A percentile compares a stretch with the other conserved stretches of the same genome.
These are phyloP conservation scores for Cryphonectria parasitica DNA, from an alignment of 2,329 filamentous ascomycete genomes.

Conservation along the genomic window DNA sequence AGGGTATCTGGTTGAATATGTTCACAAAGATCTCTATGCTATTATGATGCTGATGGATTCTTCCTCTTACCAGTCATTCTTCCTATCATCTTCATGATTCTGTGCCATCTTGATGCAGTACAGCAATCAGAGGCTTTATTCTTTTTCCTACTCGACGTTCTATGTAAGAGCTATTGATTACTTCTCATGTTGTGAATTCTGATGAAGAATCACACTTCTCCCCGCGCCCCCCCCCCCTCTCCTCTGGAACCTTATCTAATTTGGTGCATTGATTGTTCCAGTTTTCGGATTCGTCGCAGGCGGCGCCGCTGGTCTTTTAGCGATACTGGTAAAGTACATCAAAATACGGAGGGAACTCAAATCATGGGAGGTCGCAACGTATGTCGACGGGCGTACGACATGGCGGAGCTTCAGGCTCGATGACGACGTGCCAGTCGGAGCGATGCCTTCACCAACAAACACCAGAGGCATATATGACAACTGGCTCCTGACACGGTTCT, in stretches of 20 bases:
- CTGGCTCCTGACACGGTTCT: conserved; percentile 26
- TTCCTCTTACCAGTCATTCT: background rate
- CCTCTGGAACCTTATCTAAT: background rate
- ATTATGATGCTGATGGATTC: background rate
- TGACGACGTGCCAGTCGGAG: conserved; percentile 7
- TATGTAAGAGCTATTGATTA: background rate
- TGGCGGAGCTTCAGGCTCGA: conserved; percentile 22
- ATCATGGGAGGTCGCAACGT: conserved; percentile 17
- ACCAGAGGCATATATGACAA: conserved; percentile 22
- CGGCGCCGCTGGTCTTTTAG: conserved; percentile 15
- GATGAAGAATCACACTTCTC: background rate
- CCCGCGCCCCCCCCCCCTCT: background rate
- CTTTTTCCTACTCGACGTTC: conserved; percentile 11
- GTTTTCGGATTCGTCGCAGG: conserved; percentile 15
- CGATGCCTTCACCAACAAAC: background rate
- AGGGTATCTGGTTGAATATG: background rate
- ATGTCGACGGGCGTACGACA: conserved; percentile 12
- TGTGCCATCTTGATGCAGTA: conserved; percentile 8
- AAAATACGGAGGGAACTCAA: conserved; percentile 21
- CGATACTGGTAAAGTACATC: conserved; percentile 26
- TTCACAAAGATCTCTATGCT: background rate
- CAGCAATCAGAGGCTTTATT: conserved; percentile 7
- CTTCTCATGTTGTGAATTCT: background rate
- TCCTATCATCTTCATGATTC: conserved; percentile 9
- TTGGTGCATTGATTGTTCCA: background rate